Percentiles rank a stretch among this genome's conserved stretches.
These are phyloP conservation scores for Cadophora sp. DNA, from an alignment of 2,329 filamentous ascomycete genomes.

Conservation along the genomic window DNA sequence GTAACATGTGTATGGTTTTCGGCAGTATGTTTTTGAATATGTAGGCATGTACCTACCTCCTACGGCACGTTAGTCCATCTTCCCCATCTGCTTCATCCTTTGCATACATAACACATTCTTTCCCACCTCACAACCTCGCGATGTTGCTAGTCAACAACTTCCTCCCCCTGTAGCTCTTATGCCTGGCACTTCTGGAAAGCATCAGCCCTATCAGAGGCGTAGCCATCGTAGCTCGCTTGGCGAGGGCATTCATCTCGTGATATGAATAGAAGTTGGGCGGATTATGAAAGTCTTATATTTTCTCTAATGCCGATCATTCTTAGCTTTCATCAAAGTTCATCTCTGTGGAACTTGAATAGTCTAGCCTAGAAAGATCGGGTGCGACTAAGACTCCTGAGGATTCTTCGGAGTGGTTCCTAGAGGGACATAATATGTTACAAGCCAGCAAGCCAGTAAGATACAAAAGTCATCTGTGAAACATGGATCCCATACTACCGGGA, in stretches of 20 bases:
- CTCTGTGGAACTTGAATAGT: constrained; percentile 47
- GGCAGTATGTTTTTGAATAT: no score
- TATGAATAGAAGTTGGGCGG: not conserved
- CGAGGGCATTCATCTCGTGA: not conserved
- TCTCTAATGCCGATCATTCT: not conserved
- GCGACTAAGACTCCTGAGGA: not conserved
- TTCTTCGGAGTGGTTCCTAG: not conserved
- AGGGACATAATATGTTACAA: not conserved
- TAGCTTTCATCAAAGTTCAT: constrained; percentile 65
- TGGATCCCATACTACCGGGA: not conserved
- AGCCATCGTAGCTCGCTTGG: not conserved
- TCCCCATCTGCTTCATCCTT: no score
- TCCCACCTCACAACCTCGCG: no score
- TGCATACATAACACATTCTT: no score
- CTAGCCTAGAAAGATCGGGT: not conserved
- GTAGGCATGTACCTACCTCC: no score
- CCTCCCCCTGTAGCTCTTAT: no score
- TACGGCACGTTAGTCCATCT: no score
- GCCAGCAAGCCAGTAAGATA: not conserved
- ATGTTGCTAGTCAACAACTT: no score
- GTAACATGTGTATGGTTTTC: no score
- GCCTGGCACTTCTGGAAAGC: not conserved
- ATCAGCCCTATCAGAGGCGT: not conserved
- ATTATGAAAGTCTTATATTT: not conserved
- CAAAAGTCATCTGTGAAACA: not conserved